These are phyloP conservation scores for Imleria badia DNA, from an alignment of 768 basidiomycete genomes.

Conservation along the genomic window DNA sequence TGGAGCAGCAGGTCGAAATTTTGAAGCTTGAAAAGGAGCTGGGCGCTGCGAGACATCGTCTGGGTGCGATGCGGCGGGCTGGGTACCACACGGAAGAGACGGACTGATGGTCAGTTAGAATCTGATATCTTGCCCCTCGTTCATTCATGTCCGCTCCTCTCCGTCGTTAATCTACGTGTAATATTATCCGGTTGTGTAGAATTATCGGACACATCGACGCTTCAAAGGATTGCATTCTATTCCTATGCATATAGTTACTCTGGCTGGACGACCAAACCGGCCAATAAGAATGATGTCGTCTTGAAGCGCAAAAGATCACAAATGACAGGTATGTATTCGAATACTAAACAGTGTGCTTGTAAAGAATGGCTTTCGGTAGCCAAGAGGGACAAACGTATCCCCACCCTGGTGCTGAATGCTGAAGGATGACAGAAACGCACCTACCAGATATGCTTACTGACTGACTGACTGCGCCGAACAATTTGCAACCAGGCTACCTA, in stretches of 20 bases:
- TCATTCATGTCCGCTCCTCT: constrained; percentile 11
- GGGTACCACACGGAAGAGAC: constrained; percentile 89
- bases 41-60: constrained; percentile 76
- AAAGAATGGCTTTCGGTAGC: background rate
- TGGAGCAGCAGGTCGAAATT: constrained; percentile 99
- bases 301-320: background rate
- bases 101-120: constrained; percentile 40
- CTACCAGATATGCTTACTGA: background rate
- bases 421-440: background rate
- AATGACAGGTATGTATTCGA: background rate
- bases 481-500: background rate
- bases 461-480: background rate
- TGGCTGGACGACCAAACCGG: background rate
- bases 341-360: background rate
- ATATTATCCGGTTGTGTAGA: constrained; percentile 15
- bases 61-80: constrained; percentile 84
- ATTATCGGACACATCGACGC: background rate
- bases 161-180: constrained; percentile 25
- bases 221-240: background rate
- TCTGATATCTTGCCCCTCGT: background rate
- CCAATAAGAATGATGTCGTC: background rate
- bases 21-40: constrained; percentile 95
- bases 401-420: no score
- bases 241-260: background rate
- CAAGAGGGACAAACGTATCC: background rate